Base-by-base conservation (phyloP, 176 grass and related monocot species). In the Zoysia japonica region DNA sequence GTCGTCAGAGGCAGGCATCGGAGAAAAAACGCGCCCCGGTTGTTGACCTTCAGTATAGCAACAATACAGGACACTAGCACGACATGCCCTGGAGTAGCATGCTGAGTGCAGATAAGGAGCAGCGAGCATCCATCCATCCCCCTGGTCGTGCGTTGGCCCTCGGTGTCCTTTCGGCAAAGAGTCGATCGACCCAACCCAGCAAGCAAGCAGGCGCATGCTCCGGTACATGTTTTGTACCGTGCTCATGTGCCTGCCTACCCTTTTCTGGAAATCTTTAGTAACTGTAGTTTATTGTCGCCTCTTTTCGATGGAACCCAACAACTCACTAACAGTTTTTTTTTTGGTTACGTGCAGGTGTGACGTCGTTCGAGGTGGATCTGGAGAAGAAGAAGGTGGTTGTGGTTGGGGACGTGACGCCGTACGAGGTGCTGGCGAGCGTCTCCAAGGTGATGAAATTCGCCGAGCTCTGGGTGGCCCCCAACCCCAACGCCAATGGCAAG, bases 301-400 rank as follows among this genome's bases (percentile, higher is more conserved):
- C 28, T 28, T 28, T 28, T 28, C 28, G 28, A 28, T 28, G 28
- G 28, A 28, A 28, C 28, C 28, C 28, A 28, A 28, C 28, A 28
- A 28, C 28, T 28, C 28, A 28, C 28, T 28, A 28, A 28, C 28
- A 28, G 28, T 28, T 28, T 28, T 28, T 28, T 28, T 28, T 28
- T 28, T 28, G 28, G 28, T 28, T 28, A 28, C 16, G 28, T 78
- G 7, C 76, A 99, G 96, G 96, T 5, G 96, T 99, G 1, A 93
- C 86, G 3, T 95, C 92, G 1, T 93, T 89, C 51, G 88, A 99
- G 68, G 89, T 99, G 2, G 90, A 99, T 86, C 82, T 99, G 88
- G 92, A 95, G 86, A 99, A 54, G 20, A 95, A 99, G 81, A 99
- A 91, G 79, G 92, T 99, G 82, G 90, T 99, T 0, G 90, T 99